Percentiles rank a stretch among this genome's conserved stretches.
These are phyloP conservation scores for Prunus yedoensis DNA, from an alignment of 331 rosid species.

Conservation along the genomic window DNA sequence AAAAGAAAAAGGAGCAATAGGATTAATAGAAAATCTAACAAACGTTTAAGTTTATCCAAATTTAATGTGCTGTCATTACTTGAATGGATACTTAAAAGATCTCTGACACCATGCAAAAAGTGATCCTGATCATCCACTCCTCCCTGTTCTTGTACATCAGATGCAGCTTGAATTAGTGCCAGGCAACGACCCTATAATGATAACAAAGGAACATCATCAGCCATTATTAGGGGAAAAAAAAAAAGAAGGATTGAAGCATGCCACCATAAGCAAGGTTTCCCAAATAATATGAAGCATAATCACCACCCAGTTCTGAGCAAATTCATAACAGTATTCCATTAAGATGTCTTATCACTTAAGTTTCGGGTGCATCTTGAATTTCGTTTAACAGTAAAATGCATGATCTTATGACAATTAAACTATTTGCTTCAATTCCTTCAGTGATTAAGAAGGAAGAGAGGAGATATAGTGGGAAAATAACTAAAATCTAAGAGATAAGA, in stretches of 20 bases:
- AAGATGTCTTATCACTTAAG: background rate
- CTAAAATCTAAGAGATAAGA: too few species aligned
- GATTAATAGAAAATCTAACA: conserved; percentile 7
- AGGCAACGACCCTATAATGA: conserved; percentile 71
- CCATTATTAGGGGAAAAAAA: background rate
- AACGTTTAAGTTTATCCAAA: conserved; percentile 14
- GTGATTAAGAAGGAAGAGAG: background rate
- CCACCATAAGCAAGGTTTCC: background rate
- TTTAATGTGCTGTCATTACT: conserved; percentile 41
- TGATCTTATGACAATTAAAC: background rate
- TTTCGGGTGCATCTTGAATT: background rate
- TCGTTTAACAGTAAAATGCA: background rate
- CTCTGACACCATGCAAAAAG: conserved; percentile 93
- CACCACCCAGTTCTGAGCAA: background rate
- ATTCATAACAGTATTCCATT: background rate
- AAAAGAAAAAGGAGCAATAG: background rate
- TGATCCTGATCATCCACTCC: conserved; percentile 94
- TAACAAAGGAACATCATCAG: conserved; percentile 22
- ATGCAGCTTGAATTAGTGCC: conserved; percentile 91
- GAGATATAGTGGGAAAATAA: too few species aligned
- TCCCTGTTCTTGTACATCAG: conserved; percentile 97
- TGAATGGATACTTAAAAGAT: conserved; percentile 88
- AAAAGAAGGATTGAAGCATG: background rate
- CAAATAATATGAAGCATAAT: background rate
- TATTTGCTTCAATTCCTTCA: background rate